Evolutionary conservation across 805 yeast genomes (phyloP).

Genomic region (Metschnikowia henanensis): DNA sequence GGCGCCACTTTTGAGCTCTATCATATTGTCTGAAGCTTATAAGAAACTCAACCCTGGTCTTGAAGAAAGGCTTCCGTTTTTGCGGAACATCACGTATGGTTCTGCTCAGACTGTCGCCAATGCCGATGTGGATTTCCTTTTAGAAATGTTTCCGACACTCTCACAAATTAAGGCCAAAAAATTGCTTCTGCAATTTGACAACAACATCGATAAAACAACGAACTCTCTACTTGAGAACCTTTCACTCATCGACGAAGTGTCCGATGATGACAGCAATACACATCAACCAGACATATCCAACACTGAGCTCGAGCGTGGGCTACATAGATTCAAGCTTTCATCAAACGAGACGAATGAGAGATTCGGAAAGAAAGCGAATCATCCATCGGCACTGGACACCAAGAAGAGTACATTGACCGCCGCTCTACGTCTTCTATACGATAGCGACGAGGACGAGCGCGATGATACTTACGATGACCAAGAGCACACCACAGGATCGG

Average conservation of each 20-base stretch:
- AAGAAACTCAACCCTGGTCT: conserved; percentile 51
- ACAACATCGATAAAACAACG: conserved; percentile 58
- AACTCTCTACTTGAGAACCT: conserved; percentile 66
- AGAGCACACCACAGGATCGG: conserved; percentile 38
- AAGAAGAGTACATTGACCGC: conserved; percentile 57
- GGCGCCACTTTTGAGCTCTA: conserved; percentile 56
- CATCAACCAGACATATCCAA: conserved; percentile 1
- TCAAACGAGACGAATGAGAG: conserved; percentile 24
- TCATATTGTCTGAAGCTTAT: conserved; percentile 50
- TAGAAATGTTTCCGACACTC: conserved; percentile 71
- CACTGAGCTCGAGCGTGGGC: conserved; percentile 15
- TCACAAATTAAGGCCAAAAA: conserved; percentile 45
- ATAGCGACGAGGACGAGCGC: conserved; percentile 80
- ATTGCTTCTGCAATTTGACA: conserved; percentile 47
- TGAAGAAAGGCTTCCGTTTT: conserved; percentile 49
- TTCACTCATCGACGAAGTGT: conserved; percentile 31
- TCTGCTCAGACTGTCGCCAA: conserved; percentile 19
- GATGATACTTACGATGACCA: conserved; percentile 74
- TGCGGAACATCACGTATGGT: conserved; percentile 26
- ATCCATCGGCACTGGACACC: conserved; percentile 31
- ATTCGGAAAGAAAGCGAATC: conserved; percentile 6
- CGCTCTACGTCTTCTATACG: conserved; percentile 64
- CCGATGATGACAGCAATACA: conserved; percentile 8
- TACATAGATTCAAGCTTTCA: conserved; percentile 19
- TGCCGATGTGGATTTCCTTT: conserved; percentile 39